A percentile compares a stretch with the other conserved stretches of the same genome.
Conservation (phyloP, 805 yeast species). For the Wickerhamomyces tratensis region DNA sequence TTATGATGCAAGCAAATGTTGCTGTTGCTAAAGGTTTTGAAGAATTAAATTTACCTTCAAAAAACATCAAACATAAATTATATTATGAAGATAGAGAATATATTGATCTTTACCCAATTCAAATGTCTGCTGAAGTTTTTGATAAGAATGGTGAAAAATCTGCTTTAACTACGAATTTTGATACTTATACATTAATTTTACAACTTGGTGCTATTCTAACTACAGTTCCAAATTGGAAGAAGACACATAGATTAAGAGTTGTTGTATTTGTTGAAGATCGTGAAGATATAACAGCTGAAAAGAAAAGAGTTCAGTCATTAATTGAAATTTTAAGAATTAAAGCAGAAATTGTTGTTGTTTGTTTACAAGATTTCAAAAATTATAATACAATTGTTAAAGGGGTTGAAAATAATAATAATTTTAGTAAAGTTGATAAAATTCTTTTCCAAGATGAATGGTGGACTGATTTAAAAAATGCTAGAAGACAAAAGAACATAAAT, state of each 20-base stretch:
- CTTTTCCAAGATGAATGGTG: conserved; percentile 79
- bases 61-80: conserved; percentile 20
- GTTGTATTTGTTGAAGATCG: conserved; percentile 81
- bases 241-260: conserved; percentile 64
- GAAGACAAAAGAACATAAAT: conserved; percentile 27
- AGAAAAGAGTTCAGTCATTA: conserved; percentile 46
- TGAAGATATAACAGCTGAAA: conserved; percentile 65
- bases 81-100: conserved; percentile 30
- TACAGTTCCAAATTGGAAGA: conserved; percentile 91
- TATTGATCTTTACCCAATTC: conserved; percentile 93
- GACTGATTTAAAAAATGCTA: conserved; percentile 53
- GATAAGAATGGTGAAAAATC: conserved; percentile 55
- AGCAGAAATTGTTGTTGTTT: conserved; percentile 69
- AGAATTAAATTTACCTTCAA: conserved; percentile 51
- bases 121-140: conserved; percentile 80
- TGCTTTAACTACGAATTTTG: conserved; percentile 81
- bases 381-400: conserved; percentile 80
- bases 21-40: conserved; percentile 91
- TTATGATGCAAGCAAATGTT: conserved; percentile 81
- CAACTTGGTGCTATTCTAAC: conserved; percentile 90
- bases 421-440: conserved; percentile 37
- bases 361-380: conserved; percentile 46
- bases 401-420: conserved; percentile 21
- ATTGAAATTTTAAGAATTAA: conserved; percentile 74
- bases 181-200: conserved; percentile 86